Percentiles rank a stretch among this genome's conserved stretches.
These are phyloP conservation scores for Cryphonectria japonica DNA, from an alignment of 2,329 filamentous ascomycete species.

Conservation along the genomic window DNA sequence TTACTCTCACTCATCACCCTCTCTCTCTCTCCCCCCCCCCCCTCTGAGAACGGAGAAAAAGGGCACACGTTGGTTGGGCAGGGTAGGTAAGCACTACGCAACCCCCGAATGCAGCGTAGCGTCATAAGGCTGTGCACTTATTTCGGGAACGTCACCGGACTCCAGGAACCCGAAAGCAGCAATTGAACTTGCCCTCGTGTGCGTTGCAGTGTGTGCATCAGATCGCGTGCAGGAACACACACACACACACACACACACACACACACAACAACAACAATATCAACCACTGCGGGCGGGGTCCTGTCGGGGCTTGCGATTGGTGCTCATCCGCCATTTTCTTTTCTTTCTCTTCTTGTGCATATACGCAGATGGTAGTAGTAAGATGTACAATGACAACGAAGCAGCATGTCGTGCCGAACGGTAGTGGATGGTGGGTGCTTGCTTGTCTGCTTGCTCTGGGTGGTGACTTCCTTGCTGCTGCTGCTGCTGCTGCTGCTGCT, in stretches of 20 bases:
- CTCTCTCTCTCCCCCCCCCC: neutral
- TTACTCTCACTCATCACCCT: neutral
- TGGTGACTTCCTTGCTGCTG: neutral
- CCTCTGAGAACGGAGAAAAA: neutral
- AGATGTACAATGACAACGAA: neutral
- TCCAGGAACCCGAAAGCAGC: slow-evolving; percentile 5
- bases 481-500: too few species aligned
- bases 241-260: too few species aligned
- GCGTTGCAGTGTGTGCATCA: neutral
- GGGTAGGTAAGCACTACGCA: slow-evolving; percentile 1
- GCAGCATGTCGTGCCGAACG: slow-evolving; percentile 1
- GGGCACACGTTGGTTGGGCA: neutral
- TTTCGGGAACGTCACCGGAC: slow-evolving; percentile 25
- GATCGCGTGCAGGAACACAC: neutral
- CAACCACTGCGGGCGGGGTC: neutral
- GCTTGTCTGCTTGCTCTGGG: neutral
- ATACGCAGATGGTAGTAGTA: neutral
- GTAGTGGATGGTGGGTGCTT: neutral
- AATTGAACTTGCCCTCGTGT: neutral
- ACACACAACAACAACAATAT: too few species aligned
- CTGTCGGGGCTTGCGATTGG: slow-evolving; percentile 8
- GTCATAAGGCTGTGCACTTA: slow-evolving; percentile 29
- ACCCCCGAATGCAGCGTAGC: slow-evolving; percentile 18
- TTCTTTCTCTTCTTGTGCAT: neutral
- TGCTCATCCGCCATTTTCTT: neutral